Evolutionary conservation across 2,329 filamentous ascomycete genomes (phyloP).

Genomic region (Phyllosticta citrichinensis): DNA sequence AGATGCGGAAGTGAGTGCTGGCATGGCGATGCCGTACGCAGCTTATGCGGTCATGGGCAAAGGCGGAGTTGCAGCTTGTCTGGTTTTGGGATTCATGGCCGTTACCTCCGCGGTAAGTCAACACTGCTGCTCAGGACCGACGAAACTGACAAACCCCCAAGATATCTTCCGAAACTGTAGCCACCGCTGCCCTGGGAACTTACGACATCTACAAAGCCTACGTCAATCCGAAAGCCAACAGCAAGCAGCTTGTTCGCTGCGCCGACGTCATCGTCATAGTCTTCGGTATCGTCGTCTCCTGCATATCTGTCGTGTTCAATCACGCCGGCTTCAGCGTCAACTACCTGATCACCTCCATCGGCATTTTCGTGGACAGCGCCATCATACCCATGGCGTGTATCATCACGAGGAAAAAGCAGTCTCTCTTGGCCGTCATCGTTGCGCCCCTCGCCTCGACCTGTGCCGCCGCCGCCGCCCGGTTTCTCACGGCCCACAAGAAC

Average conservation of each 20-base stretch:
- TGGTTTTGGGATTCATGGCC: constrained; percentile 26
- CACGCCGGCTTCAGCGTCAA: constrained; percentile 10
- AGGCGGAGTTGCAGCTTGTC: constrained; percentile 20
- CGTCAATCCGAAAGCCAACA: constrained; percentile 27
- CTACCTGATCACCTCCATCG: constrained; percentile 24
- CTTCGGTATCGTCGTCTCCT: constrained; percentile 31
- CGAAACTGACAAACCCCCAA: not conserved
- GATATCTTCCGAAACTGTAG: constrained; percentile 30
- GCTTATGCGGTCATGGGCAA: constrained; percentile 21
- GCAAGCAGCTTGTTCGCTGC: constrained; percentile 28
- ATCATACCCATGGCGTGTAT: constrained; percentile 31
- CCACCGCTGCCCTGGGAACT: constrained; percentile 30
- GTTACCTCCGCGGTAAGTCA: constrained; percentile 18
- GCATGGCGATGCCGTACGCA: constrained; percentile 22
- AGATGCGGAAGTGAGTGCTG: constrained; percentile 19
- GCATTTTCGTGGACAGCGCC: constrained; percentile 33
- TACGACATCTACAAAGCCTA: constrained; percentile 38
- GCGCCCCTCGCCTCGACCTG: constrained; percentile 41
- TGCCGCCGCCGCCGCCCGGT: constrained; percentile 37
- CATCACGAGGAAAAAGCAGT: constrained; percentile 31
- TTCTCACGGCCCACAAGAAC: constrained; percentile 24
- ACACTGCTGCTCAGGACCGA: too few relatives aligned
- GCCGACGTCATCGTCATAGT: constrained; percentile 32
- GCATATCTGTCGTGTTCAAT: constrained; percentile 23
- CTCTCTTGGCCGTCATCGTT: constrained; percentile 39